Base-by-base conservation (phyloP, 768 basidiomycete genomes). In the Suillus sp. region DNA sequence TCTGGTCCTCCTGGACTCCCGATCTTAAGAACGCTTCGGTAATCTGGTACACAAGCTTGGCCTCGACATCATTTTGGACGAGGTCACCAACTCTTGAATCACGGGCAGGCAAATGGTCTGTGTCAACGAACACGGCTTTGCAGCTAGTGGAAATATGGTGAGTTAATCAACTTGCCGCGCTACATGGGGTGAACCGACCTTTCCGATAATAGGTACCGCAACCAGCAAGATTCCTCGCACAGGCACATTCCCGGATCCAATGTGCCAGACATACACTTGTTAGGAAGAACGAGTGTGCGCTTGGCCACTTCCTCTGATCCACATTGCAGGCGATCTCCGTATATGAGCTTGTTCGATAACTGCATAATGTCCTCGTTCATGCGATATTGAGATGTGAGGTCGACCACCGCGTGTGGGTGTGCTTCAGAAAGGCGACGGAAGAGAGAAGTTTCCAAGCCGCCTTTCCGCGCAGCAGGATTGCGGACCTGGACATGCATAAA, bases 351-450 rank as follows among this genome's bases (percentile, higher is more conserved):
- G 74, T 98, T 99, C 1, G 92, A 93, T 10, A 99, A 79, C 11
- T 84, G 72, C 96, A 98, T 98, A 72, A 99, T 97, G 65, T 96
- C 95, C 61, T 85, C 85, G 74, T 96, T 98, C 97, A 99, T 99
- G 51, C 97, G 84, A 72, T 99, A 99, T 72, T 99, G 97, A 62
- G 90, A 83, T 0, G 86, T 82, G 48, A 99, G 83, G 67, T 97
- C 92, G 27, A 92, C 86, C 37, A 97, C 92, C 2, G 95, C 87
- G 25, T 88, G 78, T 0, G 93, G 93, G 69, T 98, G 93, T 0
- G 92, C 88, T 47, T 94, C 90, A 0, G 93, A 95, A 5, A 99
- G 84, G 2, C 87, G 85, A 47, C 92, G 86, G 80, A 99, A 99
- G 4, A 99, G 82, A 0, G 93, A 95, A 0, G 91, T 80, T 64